Evolutionary conservation across 164 flowering plant species (phyloP).

Genomic region (Berberis thunbergii): DNA sequence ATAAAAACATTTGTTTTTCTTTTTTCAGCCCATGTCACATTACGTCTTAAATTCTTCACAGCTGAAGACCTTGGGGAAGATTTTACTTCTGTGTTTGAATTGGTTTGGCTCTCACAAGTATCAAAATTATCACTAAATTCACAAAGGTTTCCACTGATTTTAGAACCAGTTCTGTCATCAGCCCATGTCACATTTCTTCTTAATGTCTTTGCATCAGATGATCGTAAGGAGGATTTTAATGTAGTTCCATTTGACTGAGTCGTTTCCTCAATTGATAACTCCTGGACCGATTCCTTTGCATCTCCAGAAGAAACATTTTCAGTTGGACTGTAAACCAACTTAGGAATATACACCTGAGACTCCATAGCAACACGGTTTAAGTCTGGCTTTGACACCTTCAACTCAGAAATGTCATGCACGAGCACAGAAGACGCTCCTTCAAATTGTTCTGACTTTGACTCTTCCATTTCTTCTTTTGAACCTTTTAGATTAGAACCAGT

Average conservation of each 20-base stretch:
- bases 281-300: conserved; percentile 5
- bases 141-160: no score
- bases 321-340: conserved; percentile 10
- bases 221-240: conserved; percentile 54
- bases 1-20: conserved; percentile 43
- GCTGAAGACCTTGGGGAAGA: conserved; percentile 54
- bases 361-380: conserved; percentile 1
- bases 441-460: conserved; percentile 36
- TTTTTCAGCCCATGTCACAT: conserved; percentile 46
- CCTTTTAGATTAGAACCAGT: conserved; percentile 5
- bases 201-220: conserved; percentile 37
- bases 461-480: conserved; percentile 15
- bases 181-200: conserved; percentile 75
- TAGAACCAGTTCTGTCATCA: conserved; percentile 23
- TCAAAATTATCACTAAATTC: no score
- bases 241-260: conserved; percentile 14
- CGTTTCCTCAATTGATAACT: conserved; percentile 10
- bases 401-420: conserved; percentile 9
- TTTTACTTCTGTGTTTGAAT: conserved; percentile 10
- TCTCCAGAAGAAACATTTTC: conserved; percentile 12
- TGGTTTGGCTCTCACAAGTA: no score
- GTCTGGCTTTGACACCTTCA: conserved; percentile 16
- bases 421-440: conserved; percentile 17
- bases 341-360: conserved; percentile 7
- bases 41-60: conserved; percentile 35